phyloP scores from a whole-genome alignment of 768 basidiomycete species.

The Mycena galericulata region DNA sequence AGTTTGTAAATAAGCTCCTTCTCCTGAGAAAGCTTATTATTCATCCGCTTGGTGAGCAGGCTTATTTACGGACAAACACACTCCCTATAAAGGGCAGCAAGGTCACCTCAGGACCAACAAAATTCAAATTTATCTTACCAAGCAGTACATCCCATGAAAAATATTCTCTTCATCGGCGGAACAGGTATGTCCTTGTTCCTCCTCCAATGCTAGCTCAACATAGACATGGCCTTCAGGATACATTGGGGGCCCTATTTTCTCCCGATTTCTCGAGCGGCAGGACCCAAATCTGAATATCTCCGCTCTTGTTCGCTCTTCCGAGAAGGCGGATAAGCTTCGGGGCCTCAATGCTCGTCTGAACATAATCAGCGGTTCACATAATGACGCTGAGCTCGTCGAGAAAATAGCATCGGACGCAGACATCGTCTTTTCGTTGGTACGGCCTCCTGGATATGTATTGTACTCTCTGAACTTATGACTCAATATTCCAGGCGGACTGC shows the following conservation, averaged over 20 bases:
- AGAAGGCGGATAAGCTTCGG: slow-evolving; percentile 6
- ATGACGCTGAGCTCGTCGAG: slow-evolving; percentile 44
- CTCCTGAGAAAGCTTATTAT: no score
- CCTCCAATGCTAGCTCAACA: not conserved
- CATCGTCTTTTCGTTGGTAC: slow-evolving; percentile 46
- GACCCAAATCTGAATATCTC: not conserved
- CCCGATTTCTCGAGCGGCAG: slow-evolving; percentile 4
- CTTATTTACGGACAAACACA: no score
- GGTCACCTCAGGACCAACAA: no score
- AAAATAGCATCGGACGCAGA: slow-evolving; percentile 43
- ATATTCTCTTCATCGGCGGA: slow-evolving; percentile 23
- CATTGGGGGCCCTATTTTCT: slow-evolving; percentile 22
- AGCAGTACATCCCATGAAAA: slow-evolving; percentile 16
- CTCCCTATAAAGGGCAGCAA: no score
- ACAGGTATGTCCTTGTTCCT: slow-evolving; percentile 1
- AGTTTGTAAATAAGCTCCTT: no score
- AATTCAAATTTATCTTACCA: no score
- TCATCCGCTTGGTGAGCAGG: no score
- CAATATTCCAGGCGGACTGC: slow-evolving; percentile 27
- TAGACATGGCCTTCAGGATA: slow-evolving; percentile 3
- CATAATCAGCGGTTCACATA: slow-evolving; percentile 43
- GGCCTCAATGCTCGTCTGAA: not conserved
- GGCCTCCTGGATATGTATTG: not conserved
- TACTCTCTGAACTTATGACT: not conserved
- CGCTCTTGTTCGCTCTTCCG: slow-evolving; percentile 15